phyloP scores from a whole-genome alignment of 2,329 filamentous ascomycete species.

The Chrysoporthe cubensis region DNA sequence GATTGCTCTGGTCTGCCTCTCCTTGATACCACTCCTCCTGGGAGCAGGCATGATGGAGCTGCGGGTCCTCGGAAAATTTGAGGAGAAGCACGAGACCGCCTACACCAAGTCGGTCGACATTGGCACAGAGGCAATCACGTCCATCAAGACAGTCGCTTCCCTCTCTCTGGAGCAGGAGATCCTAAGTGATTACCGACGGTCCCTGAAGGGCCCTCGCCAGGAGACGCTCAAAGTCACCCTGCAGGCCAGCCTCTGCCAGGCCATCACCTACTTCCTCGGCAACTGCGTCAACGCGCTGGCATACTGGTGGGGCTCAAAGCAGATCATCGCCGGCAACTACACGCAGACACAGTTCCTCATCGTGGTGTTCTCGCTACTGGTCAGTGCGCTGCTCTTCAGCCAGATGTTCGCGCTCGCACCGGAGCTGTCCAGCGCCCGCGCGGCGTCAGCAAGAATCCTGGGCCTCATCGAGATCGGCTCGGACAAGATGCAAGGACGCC shows the following conservation, averaged over 20 bases:
- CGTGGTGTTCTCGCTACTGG: conserved; percentile 53
- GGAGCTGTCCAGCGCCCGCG: conserved; percentile 56
- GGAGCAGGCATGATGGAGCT: conserved; percentile 72
- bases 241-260: conserved; percentile 26
- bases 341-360: conserved; percentile 61
- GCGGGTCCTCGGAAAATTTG: conserved; percentile 62
- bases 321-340: conserved; percentile 58
- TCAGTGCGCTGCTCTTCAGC: conserved; percentile 59
- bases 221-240: conserved; percentile 44
- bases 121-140: conserved; percentile 68
- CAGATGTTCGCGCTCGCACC: conserved; percentile 63
- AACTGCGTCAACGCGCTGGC: conserved; percentile 48
- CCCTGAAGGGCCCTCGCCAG: conserved; percentile 54
- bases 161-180: conserved; percentile 58
- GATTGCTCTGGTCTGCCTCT: conserved; percentile 73
- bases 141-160: conserved; percentile 65
- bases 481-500: conserved; percentile 18
- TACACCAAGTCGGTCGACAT: conserved; percentile 67
- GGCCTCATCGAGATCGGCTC: conserved; percentile 32
- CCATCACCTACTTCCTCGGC: conserved; percentile 27
- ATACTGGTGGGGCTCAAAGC: conserved; percentile 65
- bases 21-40: conserved; percentile 69
- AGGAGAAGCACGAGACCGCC: conserved; percentile 65
- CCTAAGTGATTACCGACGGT: conserved; percentile 55
- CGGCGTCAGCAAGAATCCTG: conserved; percentile 49